These are phyloP conservation scores for Backusella luteola DNA, from an alignment of 192 early-diverging fungal species.

Conservation along the genomic window DNA sequence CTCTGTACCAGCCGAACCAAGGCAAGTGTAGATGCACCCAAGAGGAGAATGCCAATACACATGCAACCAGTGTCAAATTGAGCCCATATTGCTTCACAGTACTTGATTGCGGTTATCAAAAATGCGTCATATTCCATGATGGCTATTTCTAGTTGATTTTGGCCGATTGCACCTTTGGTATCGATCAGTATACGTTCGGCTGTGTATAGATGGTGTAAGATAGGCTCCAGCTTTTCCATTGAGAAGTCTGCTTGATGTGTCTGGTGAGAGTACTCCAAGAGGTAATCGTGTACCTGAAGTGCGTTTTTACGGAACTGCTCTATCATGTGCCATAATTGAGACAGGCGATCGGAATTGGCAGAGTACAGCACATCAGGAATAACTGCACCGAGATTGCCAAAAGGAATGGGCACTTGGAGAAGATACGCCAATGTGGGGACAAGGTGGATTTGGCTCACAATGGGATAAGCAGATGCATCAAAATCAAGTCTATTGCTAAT, in stretches of 20 bases:
- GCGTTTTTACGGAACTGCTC: conserved; percentile 58
- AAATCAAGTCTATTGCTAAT: conserved; percentile 24
- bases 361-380: conserved; percentile 83
- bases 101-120: conserved; percentile 60
- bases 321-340: conserved; percentile 50
- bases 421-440: conserved; percentile 81
- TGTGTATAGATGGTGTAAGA: conserved; percentile 30
- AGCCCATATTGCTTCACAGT: conserved; percentile 86
- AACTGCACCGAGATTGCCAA: conserved; percentile 85
- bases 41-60: conserved; percentile 61
- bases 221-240: conserved; percentile 32
- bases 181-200: conserved; percentile 19
- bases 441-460: conserved; percentile 88
- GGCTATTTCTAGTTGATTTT: conserved; percentile 5
- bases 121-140: conserved; percentile 39
- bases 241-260: conserved; percentile 57
- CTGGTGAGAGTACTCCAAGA: conserved; percentile 52
- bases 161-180: background rate
- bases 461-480: conserved; percentile 38
- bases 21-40: conserved; percentile 24
- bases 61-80: conserved; percentile 87
- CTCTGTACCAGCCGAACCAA: background rate
- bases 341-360: conserved; percentile 16
- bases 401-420: conserved; percentile 87
- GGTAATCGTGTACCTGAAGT: conserved; percentile 65